These are phyloP conservation scores for Aspergillus brunneoviolaceus DNA, from an alignment of 2,329 filamentous ascomycete genomes.

Conservation along the genomic window DNA sequence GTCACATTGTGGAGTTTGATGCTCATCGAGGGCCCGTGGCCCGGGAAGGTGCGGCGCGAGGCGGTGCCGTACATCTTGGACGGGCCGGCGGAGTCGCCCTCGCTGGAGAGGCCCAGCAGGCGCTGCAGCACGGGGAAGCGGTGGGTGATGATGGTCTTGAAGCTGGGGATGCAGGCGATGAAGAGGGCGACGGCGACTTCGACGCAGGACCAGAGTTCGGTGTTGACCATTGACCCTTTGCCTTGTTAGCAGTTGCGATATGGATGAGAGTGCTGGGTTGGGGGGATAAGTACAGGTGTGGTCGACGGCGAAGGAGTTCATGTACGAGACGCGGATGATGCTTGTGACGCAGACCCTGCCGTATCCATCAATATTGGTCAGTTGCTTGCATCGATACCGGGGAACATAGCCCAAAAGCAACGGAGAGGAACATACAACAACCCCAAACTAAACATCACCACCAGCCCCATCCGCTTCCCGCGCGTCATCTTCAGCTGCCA, in stretches of 20 bases:
- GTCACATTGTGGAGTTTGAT: slow-evolving; percentile 8
- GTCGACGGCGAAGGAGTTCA: slow-evolving; percentile 17
- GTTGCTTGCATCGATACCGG: neutral
- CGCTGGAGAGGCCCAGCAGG: slow-evolving; percentile 14
- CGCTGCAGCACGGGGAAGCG: slow-evolving; percentile 15
- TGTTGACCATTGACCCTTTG: slow-evolving; percentile 19
- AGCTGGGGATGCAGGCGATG: slow-evolving; percentile 23
- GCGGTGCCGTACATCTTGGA: slow-evolving; percentile 18
- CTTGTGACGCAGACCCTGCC: slow-evolving; percentile 20
- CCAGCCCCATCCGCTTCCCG: slow-evolving; percentile 17
- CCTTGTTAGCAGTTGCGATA: too few species aligned
- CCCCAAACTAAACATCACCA: slow-evolving; percentile 24
- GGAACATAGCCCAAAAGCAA: too few species aligned
- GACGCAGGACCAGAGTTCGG: slow-evolving; percentile 24
- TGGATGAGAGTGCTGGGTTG: too few species aligned
- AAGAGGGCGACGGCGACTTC: slow-evolving; percentile 23
- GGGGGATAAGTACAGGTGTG: slow-evolving; percentile 18
- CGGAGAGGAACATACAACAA: slow-evolving; percentile 13
- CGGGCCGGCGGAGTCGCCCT: slow-evolving; percentile 2
- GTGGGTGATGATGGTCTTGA: slow-evolving; percentile 20
- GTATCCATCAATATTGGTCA: neutral
- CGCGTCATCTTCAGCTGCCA: slow-evolving; percentile 16
- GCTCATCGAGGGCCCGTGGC: slow-evolving; percentile 12
- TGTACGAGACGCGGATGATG: slow-evolving; percentile 22
- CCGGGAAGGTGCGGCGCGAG: slow-evolving; percentile 7